Evolutionary conservation across 305 asterid species (phyloP).

Genomic region (Rubia occidens): DNA sequence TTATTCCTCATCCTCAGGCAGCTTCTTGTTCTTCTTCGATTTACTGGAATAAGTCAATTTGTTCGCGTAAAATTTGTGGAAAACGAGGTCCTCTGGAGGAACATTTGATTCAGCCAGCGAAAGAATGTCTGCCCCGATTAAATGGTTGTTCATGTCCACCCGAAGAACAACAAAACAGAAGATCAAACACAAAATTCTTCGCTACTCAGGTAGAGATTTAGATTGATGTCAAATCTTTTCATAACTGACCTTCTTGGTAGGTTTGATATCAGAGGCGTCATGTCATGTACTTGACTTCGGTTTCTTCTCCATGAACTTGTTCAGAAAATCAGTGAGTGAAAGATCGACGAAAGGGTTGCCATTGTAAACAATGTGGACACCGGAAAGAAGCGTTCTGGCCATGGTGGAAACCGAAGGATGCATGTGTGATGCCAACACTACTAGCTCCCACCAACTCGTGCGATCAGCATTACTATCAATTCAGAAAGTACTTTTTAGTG

Average conservation of each 20-base stretch:
- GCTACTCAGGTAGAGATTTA: background rate
- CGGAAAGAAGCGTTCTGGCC: slow-evolving; percentile 85
- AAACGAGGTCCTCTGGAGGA: slow-evolving; percentile 76
- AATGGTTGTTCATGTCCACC: slow-evolving; percentile 64
- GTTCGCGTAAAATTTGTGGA: slow-evolving; percentile 80
- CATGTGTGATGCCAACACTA: slow-evolving; percentile 65
- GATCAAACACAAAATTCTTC: background rate
- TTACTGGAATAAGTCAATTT: slow-evolving; percentile 37
- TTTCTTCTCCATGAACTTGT: slow-evolving; percentile 96
- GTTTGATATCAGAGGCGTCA: slow-evolving; percentile 82
- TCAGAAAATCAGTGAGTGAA: slow-evolving; percentile 69
- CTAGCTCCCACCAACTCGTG: slow-evolving; percentile 92
- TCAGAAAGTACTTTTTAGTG: background rate
- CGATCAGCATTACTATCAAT: slow-evolving; percentile 71
- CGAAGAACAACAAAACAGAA: slow-evolving; percentile 18
- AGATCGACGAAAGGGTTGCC: slow-evolving; percentile 90
- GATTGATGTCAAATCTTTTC: background rate
- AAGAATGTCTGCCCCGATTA: slow-evolving; percentile 22
- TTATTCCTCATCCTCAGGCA: slow-evolving; percentile 47
- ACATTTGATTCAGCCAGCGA: slow-evolving; percentile 69
- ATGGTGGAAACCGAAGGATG: slow-evolving; percentile 95
- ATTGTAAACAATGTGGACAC: slow-evolving; percentile 70
- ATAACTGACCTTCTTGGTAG: slow-evolving; percentile 66
- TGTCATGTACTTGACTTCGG: slow-evolving; percentile 80
- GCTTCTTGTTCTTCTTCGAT: slow-evolving; percentile 25